Evolutionary conservation across 2,329 filamentous ascomycete genomes (phyloP), one percentile per base, ranked within the genome.

Genomic region (Aspergillus hiratsukae): DNA sequence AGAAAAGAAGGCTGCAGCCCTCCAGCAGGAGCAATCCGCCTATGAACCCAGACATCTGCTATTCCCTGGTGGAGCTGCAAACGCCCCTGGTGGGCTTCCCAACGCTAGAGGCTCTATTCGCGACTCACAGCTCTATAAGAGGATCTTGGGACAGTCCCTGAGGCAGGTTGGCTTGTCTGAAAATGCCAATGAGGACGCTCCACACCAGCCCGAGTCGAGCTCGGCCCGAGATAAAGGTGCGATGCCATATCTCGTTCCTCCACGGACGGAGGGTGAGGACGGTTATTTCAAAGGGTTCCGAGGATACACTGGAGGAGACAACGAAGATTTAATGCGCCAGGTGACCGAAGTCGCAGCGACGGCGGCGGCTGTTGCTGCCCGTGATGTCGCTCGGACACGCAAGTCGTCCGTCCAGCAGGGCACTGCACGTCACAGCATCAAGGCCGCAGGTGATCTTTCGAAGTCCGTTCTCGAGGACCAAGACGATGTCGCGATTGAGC

Each of bases 291-390:
- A 67, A 25, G 56, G 56, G n/a, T 58, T 74, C 19, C 84, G 87
- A 1, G 89, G 90, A 3, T 81, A 97, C 23, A 89, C 89, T 14
- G 87, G 90, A 48, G 87, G 90, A 59, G 90, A 96, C 63, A 96
- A 92, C 70, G 86, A 87, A 64, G 83, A 83, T 31, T 80, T 97
- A 17, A 87, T 91, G 23, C 89, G 90, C 49, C 90, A 95, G 67
- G 90, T 97, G 17, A 90, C 91, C 3, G 94, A 97, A 75, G 90
- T 97, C 71, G 93, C 93, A 7, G 93, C 94, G 6, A 94, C 92
- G 0, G 92, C 92, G 19, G 92, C 91, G 0, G 87, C 91, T 1
- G 85, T 96, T 61, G 93, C 92, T 49, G 90, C 92, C 46, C 84
- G 90, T 58, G 91, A 97, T 75, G 87, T 85, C 3, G 78, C 80